A percentile compares a stretch with the other conserved stretches of the same genome.
Evolutionary conservation across 2,329 filamentous ascomycete species (phyloP).

Genomic region (Fonsecaea erecta): DNA sequence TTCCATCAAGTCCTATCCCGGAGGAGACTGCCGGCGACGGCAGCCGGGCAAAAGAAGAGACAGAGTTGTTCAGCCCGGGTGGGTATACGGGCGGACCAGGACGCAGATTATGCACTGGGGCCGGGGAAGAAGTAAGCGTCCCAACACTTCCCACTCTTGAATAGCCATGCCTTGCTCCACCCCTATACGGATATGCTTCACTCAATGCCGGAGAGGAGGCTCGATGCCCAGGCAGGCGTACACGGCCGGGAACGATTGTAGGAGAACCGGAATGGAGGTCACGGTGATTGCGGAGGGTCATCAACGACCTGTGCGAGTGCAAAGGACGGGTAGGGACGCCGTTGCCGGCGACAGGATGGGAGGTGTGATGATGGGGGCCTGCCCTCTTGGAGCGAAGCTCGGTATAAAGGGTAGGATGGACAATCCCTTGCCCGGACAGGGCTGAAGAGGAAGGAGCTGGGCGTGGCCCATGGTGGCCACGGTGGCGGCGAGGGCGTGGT

Average conservation of each 20-base stretch:
- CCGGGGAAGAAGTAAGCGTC: slow-evolving; percentile 36
- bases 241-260: slow-evolving; percentile 15
- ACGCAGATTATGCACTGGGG: slow-evolving; percentile 18
- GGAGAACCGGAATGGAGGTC: slow-evolving; percentile 34
- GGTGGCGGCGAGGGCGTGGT: slow-evolving; percentile 24
- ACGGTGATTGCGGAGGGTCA: slow-evolving; percentile 34
- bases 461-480: slow-evolving; percentile 28
- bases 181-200: slow-evolving; percentile 25
- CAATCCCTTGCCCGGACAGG: slow-evolving; percentile 33
- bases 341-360: slow-evolving; percentile 15
- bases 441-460: slow-evolving; percentile 30
- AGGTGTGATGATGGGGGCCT: slow-evolving; percentile 21
- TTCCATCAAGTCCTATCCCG: neutral
- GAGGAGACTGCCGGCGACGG: slow-evolving; percentile 34
- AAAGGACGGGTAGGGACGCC: slow-evolving; percentile 20
- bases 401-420: slow-evolving; percentile 27
- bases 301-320: slow-evolving; percentile 35
- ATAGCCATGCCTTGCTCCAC: slow-evolving; percentile 20
- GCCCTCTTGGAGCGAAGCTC: slow-evolving; percentile 28
- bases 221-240: slow-evolving; percentile 19
- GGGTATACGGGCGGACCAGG: slow-evolving; percentile 27
- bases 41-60: slow-evolving; percentile 29
- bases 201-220: slow-evolving; percentile 33
- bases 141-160: slow-evolving; percentile 28
- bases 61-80: slow-evolving; percentile 33